phyloP scores from a whole-genome alignment of 257 asterid species.

The Capsicum rhomboideum region DNA sequence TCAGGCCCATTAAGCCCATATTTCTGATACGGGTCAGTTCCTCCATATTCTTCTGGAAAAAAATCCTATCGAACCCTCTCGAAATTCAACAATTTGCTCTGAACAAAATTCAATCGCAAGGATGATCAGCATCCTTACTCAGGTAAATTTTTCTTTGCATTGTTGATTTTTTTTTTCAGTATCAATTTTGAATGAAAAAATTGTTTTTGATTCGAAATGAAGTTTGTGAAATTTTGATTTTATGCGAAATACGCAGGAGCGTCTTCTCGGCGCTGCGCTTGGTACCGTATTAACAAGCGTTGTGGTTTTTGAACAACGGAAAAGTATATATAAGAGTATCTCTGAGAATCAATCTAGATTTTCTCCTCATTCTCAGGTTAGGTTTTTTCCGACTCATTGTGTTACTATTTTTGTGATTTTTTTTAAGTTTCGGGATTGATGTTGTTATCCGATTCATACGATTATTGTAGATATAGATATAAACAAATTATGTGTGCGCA shows the following conservation, averaged over 20 bases:
- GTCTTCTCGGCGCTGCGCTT: slow-evolving; percentile 71
- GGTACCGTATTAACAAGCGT: slow-evolving; percentile 50
- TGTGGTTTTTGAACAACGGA: slow-evolving; percentile 55
- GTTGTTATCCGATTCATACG: too few species aligned
- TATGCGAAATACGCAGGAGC: slow-evolving; percentile 46
- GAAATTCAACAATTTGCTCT: not conserved
- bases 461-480: too few species aligned
- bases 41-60: not conserved
- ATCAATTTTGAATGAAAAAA: not conserved
- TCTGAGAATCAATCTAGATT: slow-evolving; percentile 31
- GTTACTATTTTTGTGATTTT: not conserved
- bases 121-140: slow-evolving; percentile 84
- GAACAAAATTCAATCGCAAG: not conserved
- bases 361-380: slow-evolving; percentile 25
- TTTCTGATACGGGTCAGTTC: not conserved
- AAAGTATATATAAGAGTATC: slow-evolving; percentile 44
- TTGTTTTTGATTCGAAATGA: not conserved
- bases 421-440: not conserved
- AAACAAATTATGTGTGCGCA: not conserved
- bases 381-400: not conserved
- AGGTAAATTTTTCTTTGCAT: slow-evolving; percentile 19
- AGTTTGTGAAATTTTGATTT: not conserved
- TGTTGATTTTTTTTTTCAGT: not conserved
- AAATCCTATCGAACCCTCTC: not conserved
- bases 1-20: not conserved